A percentile compares a stretch with the other conserved stretches of the same genome.
phyloP scores from a whole-genome alignment of 768 basidiomycete species.

The Mycena amicta region DNA sequence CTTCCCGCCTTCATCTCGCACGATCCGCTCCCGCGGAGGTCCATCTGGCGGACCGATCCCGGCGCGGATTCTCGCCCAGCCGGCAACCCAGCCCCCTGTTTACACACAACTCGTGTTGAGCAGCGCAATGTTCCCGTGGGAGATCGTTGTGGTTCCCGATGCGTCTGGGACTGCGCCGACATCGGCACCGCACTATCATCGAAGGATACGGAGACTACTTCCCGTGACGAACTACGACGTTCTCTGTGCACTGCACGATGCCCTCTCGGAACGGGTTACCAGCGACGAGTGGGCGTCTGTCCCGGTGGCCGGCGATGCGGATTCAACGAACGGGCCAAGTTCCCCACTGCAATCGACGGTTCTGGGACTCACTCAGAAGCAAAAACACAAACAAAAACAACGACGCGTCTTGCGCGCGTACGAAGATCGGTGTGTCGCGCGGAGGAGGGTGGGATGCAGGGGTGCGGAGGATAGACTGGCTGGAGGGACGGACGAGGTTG shows the following conservation, averaged over 20 bases:
- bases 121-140: constrained; percentile 64
- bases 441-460: constrained; percentile 72
- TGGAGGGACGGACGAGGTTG: constrained; percentile 60
- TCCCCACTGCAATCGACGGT: neutral
- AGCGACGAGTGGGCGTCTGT: constrained; percentile 61
- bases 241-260: constrained; percentile 58
- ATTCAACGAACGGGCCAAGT: neutral
- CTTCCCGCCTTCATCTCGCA: constrained; percentile 58
- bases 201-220: constrained; percentile 17
- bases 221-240: constrained; percentile 66
- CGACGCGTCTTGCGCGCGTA: constrained; percentile 63
- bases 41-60: constrained; percentile 57
- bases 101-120: constrained; percentile 52
- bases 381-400: constrained; percentile 56
- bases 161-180: neutral
- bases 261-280: constrained; percentile 58
- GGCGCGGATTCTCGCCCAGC: constrained; percentile 56
- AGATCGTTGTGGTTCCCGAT: constrained; percentile 49
- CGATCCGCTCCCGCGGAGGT: constrained; percentile 50
- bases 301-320: too few species aligned
- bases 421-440: constrained; percentile 59
- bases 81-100: constrained; percentile 65
- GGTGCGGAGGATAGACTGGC: constrained; percentile 68
- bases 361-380: constrained; percentile 34
- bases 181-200: neutral